Conservation (phyloP, 2,329 filamentous ascomycete genomes). For the Tolypocladium guangdongense region DNA sequence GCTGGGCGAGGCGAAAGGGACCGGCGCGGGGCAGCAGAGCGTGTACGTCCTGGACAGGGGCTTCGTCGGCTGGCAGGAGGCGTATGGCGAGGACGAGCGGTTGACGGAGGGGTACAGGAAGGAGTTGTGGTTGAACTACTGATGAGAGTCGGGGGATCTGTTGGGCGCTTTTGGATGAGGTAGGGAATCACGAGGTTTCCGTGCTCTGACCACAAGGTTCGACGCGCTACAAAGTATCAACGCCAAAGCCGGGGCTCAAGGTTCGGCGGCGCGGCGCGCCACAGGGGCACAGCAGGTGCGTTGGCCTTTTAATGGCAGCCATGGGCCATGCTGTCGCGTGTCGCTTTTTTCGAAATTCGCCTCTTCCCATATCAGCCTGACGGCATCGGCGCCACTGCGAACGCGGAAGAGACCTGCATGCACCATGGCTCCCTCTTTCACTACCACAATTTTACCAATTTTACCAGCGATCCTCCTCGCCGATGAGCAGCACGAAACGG, state of each 20-base stretch:
- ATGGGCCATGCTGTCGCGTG: background rate
- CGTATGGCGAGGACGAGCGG: slow-evolving; percentile 63
- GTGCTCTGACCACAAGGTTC: background rate
- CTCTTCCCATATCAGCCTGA: background rate
- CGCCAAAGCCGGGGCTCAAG: background rate
- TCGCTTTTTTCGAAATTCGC: background rate
- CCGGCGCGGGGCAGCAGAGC: slow-evolving; percentile 41
- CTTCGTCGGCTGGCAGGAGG: slow-evolving; percentile 83
- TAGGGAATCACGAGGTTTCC: background rate
- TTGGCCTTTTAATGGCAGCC: background rate
- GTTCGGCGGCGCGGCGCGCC: background rate
- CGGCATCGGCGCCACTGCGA: background rate
- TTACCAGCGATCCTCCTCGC: too few species aligned
- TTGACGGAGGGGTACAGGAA: slow-evolving; percentile 77
- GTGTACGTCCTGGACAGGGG: slow-evolving; percentile 76
- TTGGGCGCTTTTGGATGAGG: background rate
- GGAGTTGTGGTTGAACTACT: slow-evolving; percentile 68
- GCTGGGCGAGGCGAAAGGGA: slow-evolving; percentile 15
- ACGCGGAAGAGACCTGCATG: background rate
- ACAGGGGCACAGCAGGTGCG: background rate
- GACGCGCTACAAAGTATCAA: background rate
- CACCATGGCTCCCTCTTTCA: background rate
- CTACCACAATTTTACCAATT: background rate
- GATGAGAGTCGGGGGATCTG: background rate
- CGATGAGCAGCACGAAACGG: background rate